A percentile compares a stretch with the other conserved stretches of the same genome.
phyloP scores from a whole-genome alignment of 1,284 basidiomycete species.

The Agaricales sp. region DNA sequence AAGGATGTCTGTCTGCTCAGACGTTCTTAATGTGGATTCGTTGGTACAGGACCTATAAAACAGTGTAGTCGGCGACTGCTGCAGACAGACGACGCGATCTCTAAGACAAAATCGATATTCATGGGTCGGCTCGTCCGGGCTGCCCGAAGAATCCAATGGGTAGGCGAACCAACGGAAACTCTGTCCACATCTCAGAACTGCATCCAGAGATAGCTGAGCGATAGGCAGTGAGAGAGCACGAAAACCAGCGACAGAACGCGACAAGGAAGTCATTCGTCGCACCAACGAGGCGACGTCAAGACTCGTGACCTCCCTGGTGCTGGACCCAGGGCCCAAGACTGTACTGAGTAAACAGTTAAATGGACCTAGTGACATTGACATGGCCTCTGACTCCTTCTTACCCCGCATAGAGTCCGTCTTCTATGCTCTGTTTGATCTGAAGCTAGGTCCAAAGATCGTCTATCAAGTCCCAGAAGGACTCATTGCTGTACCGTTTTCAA shows the following conservation, averaged over 20 bases:
- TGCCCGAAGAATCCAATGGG: slow-evolving; percentile 21
- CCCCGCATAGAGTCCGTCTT: slow-evolving; percentile 80
- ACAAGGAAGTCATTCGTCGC: too few species aligned
- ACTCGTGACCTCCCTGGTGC: too few species aligned
- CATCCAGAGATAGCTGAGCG: slow-evolving; percentile 58
- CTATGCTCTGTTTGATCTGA: slow-evolving; percentile 79
- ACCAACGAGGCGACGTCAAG: too few species aligned
- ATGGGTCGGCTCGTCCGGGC: slow-evolving; percentile 23
- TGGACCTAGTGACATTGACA: background rate
- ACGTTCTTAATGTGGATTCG: slow-evolving; percentile 40
- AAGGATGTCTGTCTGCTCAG: slow-evolving; percentile 23
- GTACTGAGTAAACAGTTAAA: background rate
- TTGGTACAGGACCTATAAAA: slow-evolving; percentile 47
- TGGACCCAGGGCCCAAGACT: too few species aligned
- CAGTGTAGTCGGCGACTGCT: slow-evolving; percentile 58
- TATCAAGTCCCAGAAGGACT: slow-evolving; percentile 87
- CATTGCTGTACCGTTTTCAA: slow-evolving; percentile 36
- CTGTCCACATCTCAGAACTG: slow-evolving; percentile 72
- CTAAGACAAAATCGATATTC: slow-evolving; percentile 70
- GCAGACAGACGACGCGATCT: slow-evolving; percentile 77
- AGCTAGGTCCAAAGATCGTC: slow-evolving; percentile 76
- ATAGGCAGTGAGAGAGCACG: slow-evolving; percentile 46
- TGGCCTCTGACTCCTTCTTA: slow-evolving; percentile 55
- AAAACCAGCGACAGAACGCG: too few species aligned
- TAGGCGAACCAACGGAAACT: slow-evolving; percentile 70